Percentiles rank a stretch among this genome's conserved stretches.
Evolutionary conservation across 331 rosid genomes (phyloP).

Genomic region (Pyrus hybrid): DNA sequence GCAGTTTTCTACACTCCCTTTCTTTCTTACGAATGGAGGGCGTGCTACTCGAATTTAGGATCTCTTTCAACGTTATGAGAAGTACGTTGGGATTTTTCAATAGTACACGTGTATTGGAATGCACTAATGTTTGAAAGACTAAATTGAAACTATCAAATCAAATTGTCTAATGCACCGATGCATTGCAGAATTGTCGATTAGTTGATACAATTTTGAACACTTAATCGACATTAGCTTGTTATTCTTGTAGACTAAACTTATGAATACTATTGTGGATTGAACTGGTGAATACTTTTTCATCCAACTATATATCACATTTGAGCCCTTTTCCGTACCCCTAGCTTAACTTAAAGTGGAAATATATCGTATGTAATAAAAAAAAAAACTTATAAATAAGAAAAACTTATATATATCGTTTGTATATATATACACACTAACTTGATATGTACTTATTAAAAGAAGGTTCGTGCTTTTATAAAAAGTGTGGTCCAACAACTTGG

Average conservation of each 20-base stretch:
- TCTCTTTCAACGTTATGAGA: background rate
- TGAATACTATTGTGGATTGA: background rate
- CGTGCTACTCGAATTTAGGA: too few species aligned
- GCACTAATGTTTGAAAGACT: background rate
- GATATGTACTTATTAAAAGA: too few species aligned
- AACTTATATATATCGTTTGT: too few species aligned
- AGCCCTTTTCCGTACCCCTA: accelerated
- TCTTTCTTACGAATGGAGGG: too few species aligned
- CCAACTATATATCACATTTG: background rate
- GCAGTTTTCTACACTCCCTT: background rate
- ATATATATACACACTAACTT: background rate
- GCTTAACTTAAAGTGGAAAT: background rate
- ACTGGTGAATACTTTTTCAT: background rate
- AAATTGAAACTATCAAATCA: background rate
- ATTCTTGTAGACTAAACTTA: background rate
- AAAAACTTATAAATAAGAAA: background rate
- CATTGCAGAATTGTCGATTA: background rate
- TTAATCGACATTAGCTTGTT: too few species aligned
- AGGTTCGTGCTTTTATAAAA: too few species aligned
- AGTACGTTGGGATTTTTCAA: background rate
- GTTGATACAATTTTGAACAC: background rate
- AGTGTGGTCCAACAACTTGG: too few species aligned
- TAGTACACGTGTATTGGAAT: background rate
- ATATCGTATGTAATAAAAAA: background rate
- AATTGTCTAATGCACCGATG: background rate